phyloP scores from a whole-genome alignment of 2,329 filamentous ascomycete genomes.

The Paradendryphiella salina region DNA sequence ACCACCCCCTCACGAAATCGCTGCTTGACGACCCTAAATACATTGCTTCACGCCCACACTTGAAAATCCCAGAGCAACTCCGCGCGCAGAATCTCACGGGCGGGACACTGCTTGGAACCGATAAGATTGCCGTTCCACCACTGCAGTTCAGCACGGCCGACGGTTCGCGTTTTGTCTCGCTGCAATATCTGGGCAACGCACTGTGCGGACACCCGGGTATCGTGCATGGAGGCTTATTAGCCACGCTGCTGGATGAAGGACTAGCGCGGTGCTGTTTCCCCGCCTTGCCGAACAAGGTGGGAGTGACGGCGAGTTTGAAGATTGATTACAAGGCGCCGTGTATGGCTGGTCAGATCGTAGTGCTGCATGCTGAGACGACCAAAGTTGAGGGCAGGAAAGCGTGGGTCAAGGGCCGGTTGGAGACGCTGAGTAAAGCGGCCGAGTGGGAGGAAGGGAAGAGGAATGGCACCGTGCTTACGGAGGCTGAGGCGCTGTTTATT shows the following conservation, averaged over 20 bases:
- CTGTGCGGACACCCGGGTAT: conserved; percentile 90
- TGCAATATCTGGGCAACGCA: conserved; percentile 76
- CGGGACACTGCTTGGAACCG: conserved; percentile 74
- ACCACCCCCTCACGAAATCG: conserved; percentile 71
- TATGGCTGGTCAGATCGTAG: conserved; percentile 73
- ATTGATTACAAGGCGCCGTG: conserved; percentile 82
- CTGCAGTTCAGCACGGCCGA: conserved; percentile 69
- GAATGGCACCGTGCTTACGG: conserved; percentile 67
- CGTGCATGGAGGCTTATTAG: conserved; percentile 85
- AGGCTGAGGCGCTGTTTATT: conserved; percentile 84
- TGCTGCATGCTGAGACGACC: conserved; percentile 76
- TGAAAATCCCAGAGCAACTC: conserved; percentile 76
- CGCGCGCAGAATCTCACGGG: conserved; percentile 78
- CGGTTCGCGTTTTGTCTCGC: conserved; percentile 58
- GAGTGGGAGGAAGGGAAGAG: conserved; percentile 57
- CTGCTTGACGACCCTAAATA: conserved; percentile 69
- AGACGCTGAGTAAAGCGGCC: conserved; percentile 67
- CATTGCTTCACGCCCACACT: conserved; percentile 78
- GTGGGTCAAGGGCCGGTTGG: conserved; percentile 86
- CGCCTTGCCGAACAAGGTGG: conserved; percentile 81
- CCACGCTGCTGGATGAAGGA: conserved; percentile 91
- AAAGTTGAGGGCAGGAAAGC: conserved; percentile 92
- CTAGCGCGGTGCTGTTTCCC: conserved; percentile 86
- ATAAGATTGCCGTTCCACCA: conserved; percentile 79
- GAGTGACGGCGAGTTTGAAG: conserved; percentile 83